These are phyloP conservation scores for Pyricularia sp. DNA, from an alignment of 2,329 filamentous ascomycete species.

Conservation along the genomic window DNA sequence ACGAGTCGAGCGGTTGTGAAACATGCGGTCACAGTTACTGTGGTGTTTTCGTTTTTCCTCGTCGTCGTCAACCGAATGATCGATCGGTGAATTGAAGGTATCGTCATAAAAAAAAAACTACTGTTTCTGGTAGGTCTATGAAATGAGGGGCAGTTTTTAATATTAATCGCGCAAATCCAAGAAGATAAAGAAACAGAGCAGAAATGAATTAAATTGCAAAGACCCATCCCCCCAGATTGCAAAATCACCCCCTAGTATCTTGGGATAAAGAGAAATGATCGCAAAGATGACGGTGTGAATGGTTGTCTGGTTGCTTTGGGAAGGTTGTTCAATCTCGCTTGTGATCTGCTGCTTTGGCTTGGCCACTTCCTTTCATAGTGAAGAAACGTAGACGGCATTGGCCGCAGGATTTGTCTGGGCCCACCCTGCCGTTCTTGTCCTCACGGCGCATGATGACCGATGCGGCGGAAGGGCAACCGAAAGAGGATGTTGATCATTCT, in stretches of 20 bases:
- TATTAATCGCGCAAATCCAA: background rate
- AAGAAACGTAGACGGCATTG: background rate
- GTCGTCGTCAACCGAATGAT: background rate
- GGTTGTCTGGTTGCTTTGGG: background rate
- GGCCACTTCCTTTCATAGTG: background rate
- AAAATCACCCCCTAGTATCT: background rate
- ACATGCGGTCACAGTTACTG: background rate
- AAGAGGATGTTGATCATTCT: background rate
- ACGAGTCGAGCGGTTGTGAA: background rate
- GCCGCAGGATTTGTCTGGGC: background rate
- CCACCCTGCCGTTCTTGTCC: background rate
- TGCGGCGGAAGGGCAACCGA: background rate
- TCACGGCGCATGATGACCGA: background rate
- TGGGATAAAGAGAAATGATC: background rate
- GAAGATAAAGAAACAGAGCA: background rate
- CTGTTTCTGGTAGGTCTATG: background rate
- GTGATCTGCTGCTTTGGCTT: background rate
- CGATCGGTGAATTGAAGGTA: background rate
- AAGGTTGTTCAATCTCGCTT: background rate
- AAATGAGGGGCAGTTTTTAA: background rate
- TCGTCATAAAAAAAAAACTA: background rate
- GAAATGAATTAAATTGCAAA: background rate
- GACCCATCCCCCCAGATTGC: background rate
- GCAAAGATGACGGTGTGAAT: background rate
- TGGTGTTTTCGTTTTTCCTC: background rate